Base-by-base conservation (phyloP, 345 rosid species). In the Arabidopsis suecica region DNA sequence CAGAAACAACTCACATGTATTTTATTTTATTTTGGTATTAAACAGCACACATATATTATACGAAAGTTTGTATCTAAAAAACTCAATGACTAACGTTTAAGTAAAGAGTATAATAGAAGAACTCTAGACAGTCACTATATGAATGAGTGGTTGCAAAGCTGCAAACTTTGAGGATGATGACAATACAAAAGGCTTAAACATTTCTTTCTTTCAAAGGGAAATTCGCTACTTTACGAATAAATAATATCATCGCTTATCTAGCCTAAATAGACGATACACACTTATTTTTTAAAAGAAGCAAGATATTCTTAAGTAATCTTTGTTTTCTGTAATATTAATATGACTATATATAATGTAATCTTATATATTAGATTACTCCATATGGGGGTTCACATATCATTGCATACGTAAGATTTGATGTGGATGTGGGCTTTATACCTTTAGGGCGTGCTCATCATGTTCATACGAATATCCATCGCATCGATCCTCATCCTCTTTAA, bases 341-440 rank as follows among this genome's bases (percentile, higher is more conserved):
- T 58, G 44, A 45, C 8, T 69, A 45, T 22, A 57, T 5, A 22
- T 34, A 71, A 18, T 47, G 1, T 20, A 47, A 47, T 34, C n/a
- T 49, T 28, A 42, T 3, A 28, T 28, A 28, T 10, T 38, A 51
- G 12, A 60, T 5, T 49, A 49, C 28, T 38, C 61, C 20, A 28
- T 50, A 61, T 3, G 38, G 23, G 47, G 20, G 18, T 61, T 61
- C 53, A 50, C 48, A 37, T 61, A 61, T 61, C 61, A 61, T 40
- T 53, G 61, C 69, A 62, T 62, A 49, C 69, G 76, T 72, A 61
- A 40, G 22, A 18, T 37, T 45, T 49, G 7, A 38, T 37, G 20
- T 16, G 23, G 51, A 36, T 16, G 7, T 50, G 47, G 25, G 49
- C 14, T 60, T 71, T 61, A 50, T 38, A 28, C 60, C 32, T 61